Evolutionary conservation across 768 basidiomycete species (phyloP), one percentile per base, ranked within the genome.

Genomic region (Amylocystis lapponica): DNA sequence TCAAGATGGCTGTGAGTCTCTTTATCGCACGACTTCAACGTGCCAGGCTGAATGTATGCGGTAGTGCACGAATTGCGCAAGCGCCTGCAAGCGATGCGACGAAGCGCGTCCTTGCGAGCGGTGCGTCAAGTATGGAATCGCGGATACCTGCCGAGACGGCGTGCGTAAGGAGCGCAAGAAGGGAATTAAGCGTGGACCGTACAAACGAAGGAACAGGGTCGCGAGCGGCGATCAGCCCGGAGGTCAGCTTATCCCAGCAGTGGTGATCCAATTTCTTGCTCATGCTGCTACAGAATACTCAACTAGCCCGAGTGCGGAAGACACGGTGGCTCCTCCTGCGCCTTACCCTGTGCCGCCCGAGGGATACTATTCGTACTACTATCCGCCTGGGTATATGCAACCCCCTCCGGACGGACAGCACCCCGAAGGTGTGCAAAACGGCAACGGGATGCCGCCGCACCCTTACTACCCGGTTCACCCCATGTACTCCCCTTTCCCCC

Each of bases 161-260:
- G 64, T 72, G 14, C 66, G 81, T 48, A 83, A 83, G 56, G 81
- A 82, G 58, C 70, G 81, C 44, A 79, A 81, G 54, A 76, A 75
- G 37, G 75, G 75, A 21, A 66, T 77, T 47, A 78, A 78, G 54
- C 72, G 75, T 16, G 75, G 75, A 3, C 77, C 75, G 2, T 78
- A 78, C 57, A 78, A 77, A 49, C 71, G 75, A 46, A 76, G 76
- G 63, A 63, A 55, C 45, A 70, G 72, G 53, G 32, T 44, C 11
- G 7, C 45, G 16, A 44, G 41, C 34, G 27, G 43, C n/a, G 62
- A 58, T 25, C 36, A 46, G 11, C 8, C 52, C n/a, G 56, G 52
- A 29, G 40, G 36, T 45, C 14, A 13, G 53, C 43, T 16, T 33
- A 36, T 35, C 27, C 14, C 19, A 26, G 4, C 17, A n/a, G n/a